Conservation (phyloP, 1,284 basidiomycete species). For the Cryptococcus sp. region DNA sequence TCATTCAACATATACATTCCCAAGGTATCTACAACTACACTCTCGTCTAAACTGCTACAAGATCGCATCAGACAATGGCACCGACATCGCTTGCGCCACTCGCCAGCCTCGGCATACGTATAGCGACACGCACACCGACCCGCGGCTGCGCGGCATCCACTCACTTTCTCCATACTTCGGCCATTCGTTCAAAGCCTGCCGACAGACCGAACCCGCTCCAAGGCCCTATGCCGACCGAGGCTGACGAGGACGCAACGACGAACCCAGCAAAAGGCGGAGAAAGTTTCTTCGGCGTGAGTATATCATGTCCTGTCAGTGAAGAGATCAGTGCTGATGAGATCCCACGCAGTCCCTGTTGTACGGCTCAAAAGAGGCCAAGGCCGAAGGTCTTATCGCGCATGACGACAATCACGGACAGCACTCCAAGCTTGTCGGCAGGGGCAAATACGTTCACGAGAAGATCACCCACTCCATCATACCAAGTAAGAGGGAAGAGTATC, state of each 20-base stretch:
- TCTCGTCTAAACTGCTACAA: not conserved
- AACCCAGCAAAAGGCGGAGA: constrained; percentile 36
- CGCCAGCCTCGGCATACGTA: not conserved
- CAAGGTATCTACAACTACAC: not conserved
- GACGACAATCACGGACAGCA: constrained; percentile 62
- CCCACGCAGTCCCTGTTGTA: constrained; percentile 60
- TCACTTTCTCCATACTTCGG: not conserved
- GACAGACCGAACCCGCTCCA: not conserved
- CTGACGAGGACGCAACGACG: constrained; percentile 18
- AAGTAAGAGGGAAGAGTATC: constrained; percentile 74
- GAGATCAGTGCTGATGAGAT: too few relatives aligned
- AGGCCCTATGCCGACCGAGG: constrained; percentile 3
- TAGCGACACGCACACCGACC: too few relatives aligned
- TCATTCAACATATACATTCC: too few relatives aligned
- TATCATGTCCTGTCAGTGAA: not conserved
- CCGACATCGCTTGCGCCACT: not conserved
- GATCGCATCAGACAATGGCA: not conserved
- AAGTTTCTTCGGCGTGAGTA: constrained; percentile 40
- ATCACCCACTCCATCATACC: constrained; percentile 86
- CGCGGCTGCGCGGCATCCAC: not conserved
- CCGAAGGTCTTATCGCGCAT: constrained; percentile 71
- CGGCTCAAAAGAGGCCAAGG: constrained; percentile 81
- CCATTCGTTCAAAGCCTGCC: not conserved
- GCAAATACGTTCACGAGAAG: constrained; percentile 77
- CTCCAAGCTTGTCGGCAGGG: constrained; percentile 77